Evolutionary conservation across 2,329 filamentous ascomycete genomes (phyloP).

Genomic region (Colletotrichum aenigma): DNA sequence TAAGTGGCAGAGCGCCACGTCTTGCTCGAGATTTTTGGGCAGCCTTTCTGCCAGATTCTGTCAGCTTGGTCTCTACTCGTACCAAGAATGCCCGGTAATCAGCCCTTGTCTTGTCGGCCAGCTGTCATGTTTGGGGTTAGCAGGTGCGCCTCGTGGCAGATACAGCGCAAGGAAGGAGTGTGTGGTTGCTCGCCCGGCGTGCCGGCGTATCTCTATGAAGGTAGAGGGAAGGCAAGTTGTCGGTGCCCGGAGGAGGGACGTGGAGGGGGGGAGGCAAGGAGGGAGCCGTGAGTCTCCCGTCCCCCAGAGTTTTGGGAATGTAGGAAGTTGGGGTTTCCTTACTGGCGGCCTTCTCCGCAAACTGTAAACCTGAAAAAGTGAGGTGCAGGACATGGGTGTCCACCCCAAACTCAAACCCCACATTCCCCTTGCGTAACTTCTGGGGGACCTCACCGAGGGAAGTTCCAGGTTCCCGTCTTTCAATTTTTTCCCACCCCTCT

Average conservation of each 20-base stretch:
- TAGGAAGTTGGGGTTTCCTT: conserved; percentile 2
- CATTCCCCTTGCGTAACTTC: conserved; percentile 6
- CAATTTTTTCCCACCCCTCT: background rate
- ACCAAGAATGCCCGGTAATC: background rate
- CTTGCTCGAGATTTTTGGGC: background rate
- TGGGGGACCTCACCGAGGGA: background rate
- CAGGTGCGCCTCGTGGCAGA: conserved; percentile 1
- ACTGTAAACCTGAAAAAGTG: background rate
- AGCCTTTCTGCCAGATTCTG: background rate
- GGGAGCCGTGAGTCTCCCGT: background rate
- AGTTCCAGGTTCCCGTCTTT: background rate
- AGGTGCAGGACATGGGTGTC: background rate
- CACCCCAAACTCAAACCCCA: background rate
- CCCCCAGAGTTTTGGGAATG: conserved; percentile 13
- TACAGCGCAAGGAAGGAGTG: background rate
- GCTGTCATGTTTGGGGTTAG: background rate
- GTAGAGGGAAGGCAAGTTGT: background rate
- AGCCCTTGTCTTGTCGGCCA: background rate
- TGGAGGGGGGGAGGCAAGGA: background rate
- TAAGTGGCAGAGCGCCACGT: conserved; percentile 3
- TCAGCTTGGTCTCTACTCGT: background rate
- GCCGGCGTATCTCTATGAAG: background rate
- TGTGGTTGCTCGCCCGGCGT: background rate
- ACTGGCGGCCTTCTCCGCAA: conserved; percentile 9
- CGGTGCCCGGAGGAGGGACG: background rate